Base-by-base conservation (phyloP, 73 alveolate genomes). In the Stentor roeselii region DNA sequence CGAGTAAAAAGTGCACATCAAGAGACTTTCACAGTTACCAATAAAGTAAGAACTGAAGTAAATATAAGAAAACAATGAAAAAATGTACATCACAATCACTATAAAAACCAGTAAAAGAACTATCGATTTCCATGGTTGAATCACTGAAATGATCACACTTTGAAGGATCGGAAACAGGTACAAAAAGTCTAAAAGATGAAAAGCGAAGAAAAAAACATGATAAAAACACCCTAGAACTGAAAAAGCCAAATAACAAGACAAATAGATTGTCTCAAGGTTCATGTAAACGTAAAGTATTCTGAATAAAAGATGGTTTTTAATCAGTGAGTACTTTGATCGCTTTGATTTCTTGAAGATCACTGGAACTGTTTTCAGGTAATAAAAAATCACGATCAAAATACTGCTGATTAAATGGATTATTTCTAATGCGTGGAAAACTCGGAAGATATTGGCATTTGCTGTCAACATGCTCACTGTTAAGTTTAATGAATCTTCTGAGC, bases 1-100 rank as follows among this genome's bases (percentile, higher is more conserved):
- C 3, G 93, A 90, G 50, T 96, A 88, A n/a, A 93, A 88, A 75
- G 93, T 90, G 78, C 99, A 95, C 75, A 90, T 90, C 75, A 92
- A 78, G 37, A 95, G 40, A 34, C 94, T 82, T 59, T 92, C 90
- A 60, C 99, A 95, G 39, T 91, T 95, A 75, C 93, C 97, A 50
- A 50, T 6, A 86, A 88, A 97, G 75, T 92, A 89, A 27, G 88
- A 86, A 39, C 89, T 92, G 37, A 90, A 89, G 92, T 90, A 86
- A 37, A 94, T 86, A 84, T 91, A 97, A 0, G 93, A 98, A 14
- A 96, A 76, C 35, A 96, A 91, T 0, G 99, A 88, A 27, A 84
- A 59, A 30, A 88, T 32, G 15, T 78, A 75, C 31, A 88, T 75
- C 41, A 84, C 76, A 41, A 85, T 77, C 36, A 38, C 39, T 32